phyloP scores from a whole-genome alignment of 2,329 filamentous ascomycete species.

The Aplosporella prunicola region DNA sequence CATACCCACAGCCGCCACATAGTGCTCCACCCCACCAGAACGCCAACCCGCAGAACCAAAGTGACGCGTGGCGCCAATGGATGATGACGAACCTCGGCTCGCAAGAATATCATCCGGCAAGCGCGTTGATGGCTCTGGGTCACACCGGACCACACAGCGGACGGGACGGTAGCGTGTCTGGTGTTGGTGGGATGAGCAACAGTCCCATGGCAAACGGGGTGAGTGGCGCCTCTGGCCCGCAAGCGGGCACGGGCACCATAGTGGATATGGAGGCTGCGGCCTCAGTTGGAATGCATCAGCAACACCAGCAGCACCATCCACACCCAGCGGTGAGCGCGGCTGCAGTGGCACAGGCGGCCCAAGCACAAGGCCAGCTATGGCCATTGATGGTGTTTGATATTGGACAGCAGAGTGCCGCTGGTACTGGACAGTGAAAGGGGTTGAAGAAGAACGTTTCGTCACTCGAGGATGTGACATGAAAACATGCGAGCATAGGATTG shows the following conservation, averaged over 20 bases:
- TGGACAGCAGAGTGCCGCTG: slow-evolving; percentile 5
- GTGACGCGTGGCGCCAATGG: slow-evolving; percentile 28
- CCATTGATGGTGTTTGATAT: slow-evolving; percentile 12
- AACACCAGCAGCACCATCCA: too few species aligned
- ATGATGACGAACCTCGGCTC: slow-evolving; percentile 21
- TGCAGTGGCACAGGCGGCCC: slow-evolving; percentile 9
- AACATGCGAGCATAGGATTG: too few species aligned
- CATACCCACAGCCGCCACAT: slow-evolving; percentile 14
- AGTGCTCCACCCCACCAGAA: slow-evolving; percentile 15
- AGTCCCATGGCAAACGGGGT: too few species aligned
- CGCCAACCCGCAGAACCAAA: slow-evolving; percentile 18
- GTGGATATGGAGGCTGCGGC: slow-evolving; percentile 7
- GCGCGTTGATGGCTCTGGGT: slow-evolving; percentile 29
- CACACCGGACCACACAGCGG: slow-evolving; percentile 1
- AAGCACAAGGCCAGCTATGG: slow-evolving; percentile 10
- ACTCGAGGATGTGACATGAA: too few species aligned
- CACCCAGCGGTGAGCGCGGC: slow-evolving; percentile 10
- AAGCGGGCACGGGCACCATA: background rate
- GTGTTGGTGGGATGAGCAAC: background rate
- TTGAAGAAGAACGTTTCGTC: too few species aligned
- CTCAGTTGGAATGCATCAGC: slow-evolving; percentile 1
- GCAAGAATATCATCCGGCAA: slow-evolving; percentile 24
- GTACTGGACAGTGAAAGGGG: background rate
- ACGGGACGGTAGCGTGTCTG: background rate
- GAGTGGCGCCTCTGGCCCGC: slow-evolving; percentile 1